These are phyloP conservation scores for Colletotrichum echinochloae DNA, from an alignment of 2,329 filamentous ascomycete species.

Conservation along the genomic window DNA sequence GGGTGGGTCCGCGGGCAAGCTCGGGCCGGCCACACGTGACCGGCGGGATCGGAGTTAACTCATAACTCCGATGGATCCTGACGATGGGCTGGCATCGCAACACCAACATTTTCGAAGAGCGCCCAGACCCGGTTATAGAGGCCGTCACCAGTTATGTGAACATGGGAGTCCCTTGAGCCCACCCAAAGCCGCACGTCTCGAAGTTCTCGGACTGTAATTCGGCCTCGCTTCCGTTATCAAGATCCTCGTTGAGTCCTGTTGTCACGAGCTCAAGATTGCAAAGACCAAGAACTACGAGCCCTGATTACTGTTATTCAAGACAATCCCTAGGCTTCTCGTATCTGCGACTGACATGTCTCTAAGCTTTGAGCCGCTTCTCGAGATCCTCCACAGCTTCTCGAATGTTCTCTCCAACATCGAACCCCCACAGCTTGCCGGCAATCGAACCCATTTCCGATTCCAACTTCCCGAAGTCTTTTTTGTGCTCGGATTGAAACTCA, in stretches of 20 bases:
- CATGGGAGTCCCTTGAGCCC: not conserved
- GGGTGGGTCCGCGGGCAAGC: too few relatives aligned
- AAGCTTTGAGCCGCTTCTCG: not conserved
- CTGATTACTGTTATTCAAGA: not conserved
- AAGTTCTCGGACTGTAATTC: not conserved
- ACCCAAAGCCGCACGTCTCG: not conserved
- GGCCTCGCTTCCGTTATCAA: not conserved
- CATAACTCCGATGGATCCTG: too few relatives aligned
- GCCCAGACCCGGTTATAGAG: not conserved
- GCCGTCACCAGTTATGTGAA: not conserved
- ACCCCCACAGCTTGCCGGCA: not conserved
- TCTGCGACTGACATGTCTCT: not conserved
- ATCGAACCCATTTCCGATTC: not conserved
- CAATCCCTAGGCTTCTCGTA: too few relatives aligned
- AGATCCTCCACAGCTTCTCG: conserved; percentile 1
- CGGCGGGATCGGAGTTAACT: too few relatives aligned
- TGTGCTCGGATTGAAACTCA: conserved; percentile 53
- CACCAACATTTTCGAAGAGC: not conserved
- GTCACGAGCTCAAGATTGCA: too few relatives aligned
- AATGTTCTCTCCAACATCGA: not conserved
- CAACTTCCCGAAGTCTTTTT: conserved; percentile 11
- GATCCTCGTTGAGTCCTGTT: not conserved
- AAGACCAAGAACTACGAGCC: too few relatives aligned
- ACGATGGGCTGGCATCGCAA: too few relatives aligned
- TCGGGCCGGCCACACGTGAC: too few relatives aligned